These are phyloP conservation scores for Actinomortierella wolfii DNA, from an alignment of 371 early-diverging fungal genomes.

Conservation along the genomic window DNA sequence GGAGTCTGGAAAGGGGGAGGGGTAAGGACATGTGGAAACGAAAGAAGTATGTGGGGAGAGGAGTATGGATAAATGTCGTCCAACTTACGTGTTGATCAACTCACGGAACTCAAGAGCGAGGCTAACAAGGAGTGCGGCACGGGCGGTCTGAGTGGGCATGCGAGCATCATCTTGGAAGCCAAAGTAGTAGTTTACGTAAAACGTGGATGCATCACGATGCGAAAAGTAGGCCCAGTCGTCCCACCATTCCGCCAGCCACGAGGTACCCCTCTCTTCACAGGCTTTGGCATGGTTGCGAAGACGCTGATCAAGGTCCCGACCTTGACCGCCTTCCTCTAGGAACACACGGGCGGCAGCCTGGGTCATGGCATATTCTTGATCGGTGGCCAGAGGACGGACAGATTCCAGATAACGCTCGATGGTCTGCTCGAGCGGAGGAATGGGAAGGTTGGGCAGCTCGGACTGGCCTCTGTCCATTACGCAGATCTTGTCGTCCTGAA, in stretches of 20 bases:
- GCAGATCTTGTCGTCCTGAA: constrained; percentile 31
- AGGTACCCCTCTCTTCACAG: constrained; percentile 49
- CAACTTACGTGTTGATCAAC: constrained; percentile 40
- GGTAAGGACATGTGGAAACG: too few relatives aligned
- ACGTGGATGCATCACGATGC: constrained; percentile 42
- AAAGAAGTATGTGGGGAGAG: too few relatives aligned
- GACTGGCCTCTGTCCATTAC: constrained; percentile 57
- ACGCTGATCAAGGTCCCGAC: constrained; percentile 77
- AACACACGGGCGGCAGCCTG: constrained; percentile 70
- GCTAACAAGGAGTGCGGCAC: constrained; percentile 40
- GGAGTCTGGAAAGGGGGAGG: too few relatives aligned
- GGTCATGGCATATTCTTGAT: constrained; percentile 71
- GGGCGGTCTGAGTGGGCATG: constrained; percentile 44
- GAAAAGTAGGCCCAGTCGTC: constrained; percentile 47
- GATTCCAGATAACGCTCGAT: constrained; percentile 72
- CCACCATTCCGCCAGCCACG: constrained; percentile 47
- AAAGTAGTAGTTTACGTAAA: constrained; percentile 46
- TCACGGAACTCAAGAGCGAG: constrained; percentile 44
- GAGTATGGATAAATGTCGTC: not conserved
- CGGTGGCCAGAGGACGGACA: constrained; percentile 76
- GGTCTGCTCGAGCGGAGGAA: constrained; percentile 87
- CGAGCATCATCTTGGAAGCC: constrained; percentile 47
- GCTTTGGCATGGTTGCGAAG: constrained; percentile 66
- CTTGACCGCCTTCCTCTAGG: constrained; percentile 64
- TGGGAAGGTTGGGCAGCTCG: constrained; percentile 79